phyloP scores from a whole-genome alignment of 208 protist genomes.

The Trypanosoma mega region DNA sequence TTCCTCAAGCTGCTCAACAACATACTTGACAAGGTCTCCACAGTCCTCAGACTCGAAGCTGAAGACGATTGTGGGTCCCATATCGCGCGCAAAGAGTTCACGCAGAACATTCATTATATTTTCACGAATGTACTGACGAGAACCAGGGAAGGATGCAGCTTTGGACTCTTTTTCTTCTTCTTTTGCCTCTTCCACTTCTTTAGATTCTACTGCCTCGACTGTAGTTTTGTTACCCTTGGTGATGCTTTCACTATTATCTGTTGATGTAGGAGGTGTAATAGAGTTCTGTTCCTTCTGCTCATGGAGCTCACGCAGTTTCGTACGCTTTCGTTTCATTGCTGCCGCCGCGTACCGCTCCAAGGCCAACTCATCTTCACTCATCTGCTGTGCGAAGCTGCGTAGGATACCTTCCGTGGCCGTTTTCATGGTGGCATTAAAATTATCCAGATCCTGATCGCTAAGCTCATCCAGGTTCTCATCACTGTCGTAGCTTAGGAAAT shows the following conservation, averaged over 20 bases:
- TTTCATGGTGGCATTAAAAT: conserved; percentile 60
- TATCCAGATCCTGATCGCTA: conserved; percentile 29
- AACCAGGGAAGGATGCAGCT: conserved; percentile 61
- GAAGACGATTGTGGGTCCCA: conserved; percentile 92
- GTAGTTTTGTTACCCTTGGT: too few relatives aligned
- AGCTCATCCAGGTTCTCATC: conserved; percentile 40
- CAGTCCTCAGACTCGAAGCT: conserved; percentile 89
- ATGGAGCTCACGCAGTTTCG: not conserved
- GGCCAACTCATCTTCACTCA: conserved; percentile 65
- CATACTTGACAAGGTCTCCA: conserved; percentile 78
- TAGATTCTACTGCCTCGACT: too few relatives aligned
- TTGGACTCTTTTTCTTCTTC: conserved; percentile 7
- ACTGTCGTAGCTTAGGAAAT: conserved; percentile 46
- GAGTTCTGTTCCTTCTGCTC: conserved; percentile 22
- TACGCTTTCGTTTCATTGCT: conserved; percentile 29
- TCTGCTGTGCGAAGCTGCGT: conserved; percentile 62
- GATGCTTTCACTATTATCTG: too few relatives aligned
- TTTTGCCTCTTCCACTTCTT: not conserved
- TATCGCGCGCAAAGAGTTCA: conserved; percentile 81
- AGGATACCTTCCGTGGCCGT: conserved; percentile 55
- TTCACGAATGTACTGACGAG: conserved; percentile 75
- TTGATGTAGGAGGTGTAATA: too few relatives aligned
- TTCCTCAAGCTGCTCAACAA: conserved; percentile 75
- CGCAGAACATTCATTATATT: conserved; percentile 89
- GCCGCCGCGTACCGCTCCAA: conserved; percentile 63